Conservation (phyloP, 2,329 filamentous ascomycete species). For the Colletotrichum agaves region DNA sequence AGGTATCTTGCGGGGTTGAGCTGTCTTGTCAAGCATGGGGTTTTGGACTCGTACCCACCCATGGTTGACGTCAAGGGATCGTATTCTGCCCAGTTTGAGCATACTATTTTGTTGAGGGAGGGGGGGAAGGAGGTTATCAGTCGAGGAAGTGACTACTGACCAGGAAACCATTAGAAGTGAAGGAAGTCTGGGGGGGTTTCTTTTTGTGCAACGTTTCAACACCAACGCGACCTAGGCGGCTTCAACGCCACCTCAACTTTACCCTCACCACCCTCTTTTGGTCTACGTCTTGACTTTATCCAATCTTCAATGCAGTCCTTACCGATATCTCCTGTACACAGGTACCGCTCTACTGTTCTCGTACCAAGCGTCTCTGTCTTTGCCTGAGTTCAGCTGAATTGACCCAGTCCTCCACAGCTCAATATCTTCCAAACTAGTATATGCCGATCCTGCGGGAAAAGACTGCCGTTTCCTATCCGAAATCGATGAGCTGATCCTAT, state of each 20-base stretch:
- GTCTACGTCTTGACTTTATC: no score
- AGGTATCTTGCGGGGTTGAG: conserved; percentile 71
- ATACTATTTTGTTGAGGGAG: conserved; percentile 59
- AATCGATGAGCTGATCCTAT: no score
- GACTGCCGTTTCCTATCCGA: no score
- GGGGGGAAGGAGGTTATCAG: conserved; percentile 62
- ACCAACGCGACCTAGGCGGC: neutral
- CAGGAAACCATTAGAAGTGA: neutral
- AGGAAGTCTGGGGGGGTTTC: no score
- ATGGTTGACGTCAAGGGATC: conserved; percentile 68
- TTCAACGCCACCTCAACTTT: neutral
- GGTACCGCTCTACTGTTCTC: no score
- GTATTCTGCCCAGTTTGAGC: conserved; percentile 73
- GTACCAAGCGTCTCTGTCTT: no score
- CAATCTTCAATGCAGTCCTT: neutral
- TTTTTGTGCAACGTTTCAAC: neutral
- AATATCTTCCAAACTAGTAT: no score
- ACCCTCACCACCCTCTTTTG: no score
- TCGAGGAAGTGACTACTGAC: conserved; percentile 62
- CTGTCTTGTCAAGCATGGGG: conserved; percentile 64
- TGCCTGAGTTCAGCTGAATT: no score
- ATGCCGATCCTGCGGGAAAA: no score
- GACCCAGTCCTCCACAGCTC: no score
- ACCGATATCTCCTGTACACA: neutral
- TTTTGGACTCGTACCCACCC: conserved; percentile 67